Evolutionary conservation across 768 basidiomycete species (phyloP), one percentile per base, ranked within the genome.

Genomic region (Udeniomyces megalosporus): DNA sequence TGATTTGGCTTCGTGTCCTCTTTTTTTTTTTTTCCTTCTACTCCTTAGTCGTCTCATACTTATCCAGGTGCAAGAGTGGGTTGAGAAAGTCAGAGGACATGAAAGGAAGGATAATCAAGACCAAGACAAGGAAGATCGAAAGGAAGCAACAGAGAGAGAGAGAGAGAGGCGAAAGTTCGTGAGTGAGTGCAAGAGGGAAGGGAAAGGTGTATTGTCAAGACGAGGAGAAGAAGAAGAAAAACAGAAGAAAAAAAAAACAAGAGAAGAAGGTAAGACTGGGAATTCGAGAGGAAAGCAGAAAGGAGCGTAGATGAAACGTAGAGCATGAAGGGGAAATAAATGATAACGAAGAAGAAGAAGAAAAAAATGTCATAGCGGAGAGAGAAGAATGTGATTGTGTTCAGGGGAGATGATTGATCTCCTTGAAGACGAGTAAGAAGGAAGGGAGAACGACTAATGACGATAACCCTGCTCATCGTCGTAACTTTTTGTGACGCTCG

Each of bases 401-500:
- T n/a, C n/a, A n/a, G n/a, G n/a, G n/a, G n/a, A n/a, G n/a, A n/a
- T n/a, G n/a, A n/a, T n/a, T n/a, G n/a, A n/a, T n/a, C n/a, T n/a
- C n/a, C n/a, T n/a, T n/a, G n/a, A n/a, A n/a, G n/a, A n/a, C 46
- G 17, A 17, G 20, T n/a, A 47, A 17, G 46, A 5, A 47, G 46
- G 8, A 7, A 17, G 20, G 17, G 47, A 48, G 49, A 11, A 10
- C 5, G 14, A 26, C 7, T 17, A 17, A 31, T 4, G 29, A 4
- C 14, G 8, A 26, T 17, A 55, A 34, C 42, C 38, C 29, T 54
- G 55, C 38, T 44, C 51, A 42, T 65, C 63, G 17, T 58, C 51
- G 32, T 65, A 65, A 35, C 58, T 58, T 48, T 65, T 65, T 4
- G 91, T 95, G 70, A 95, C 87, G 73, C 86, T 89, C 70, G 83